Base-by-base conservation (phyloP, 208 protist species). In the Porcisia deanei region DNA sequence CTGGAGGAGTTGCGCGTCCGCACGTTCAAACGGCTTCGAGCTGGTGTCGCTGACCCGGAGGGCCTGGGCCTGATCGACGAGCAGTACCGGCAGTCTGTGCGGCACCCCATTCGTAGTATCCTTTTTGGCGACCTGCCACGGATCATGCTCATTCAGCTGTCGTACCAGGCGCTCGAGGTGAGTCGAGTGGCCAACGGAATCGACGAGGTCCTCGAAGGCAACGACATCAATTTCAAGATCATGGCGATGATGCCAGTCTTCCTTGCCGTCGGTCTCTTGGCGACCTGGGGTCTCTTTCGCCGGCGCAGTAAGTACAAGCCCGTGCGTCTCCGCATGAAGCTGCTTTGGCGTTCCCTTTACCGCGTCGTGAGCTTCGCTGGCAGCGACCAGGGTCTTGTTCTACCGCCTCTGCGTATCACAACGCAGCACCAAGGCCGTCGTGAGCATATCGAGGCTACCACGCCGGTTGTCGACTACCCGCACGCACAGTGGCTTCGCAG, bases 201-300 rank as follows among this genome's bases (percentile, higher is more conserved):
- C n/a, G 89, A 93, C 41, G 89, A 94, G 75, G 88, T 94, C 49
- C 83, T 96, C 53, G 88, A 90, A 58, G 85, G 86, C 71, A 96
- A 94, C 76, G 89, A 93, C 60, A 70, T 96, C 49, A 96, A 94
- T 61, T 94, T 94, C 72, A 88, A 91, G 74, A 72, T 96, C 18
- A 94, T 94, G 88, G 86, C 89, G 18, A 81, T 93, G 75, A 79
- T 91, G 65, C 91, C 89, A 5, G 75, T 94, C 7, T 76, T 94
- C 20, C 73, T 73, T 12, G 73, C 81, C 0, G 74, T 79, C 1
- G 69, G 80, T 1, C 53, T 86, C 34, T 45, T 83, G 4, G 55
- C 77, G 20, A 52, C 81, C 30, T 88, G 85, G 80, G 39, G 34
- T 8, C 73, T 83, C 22, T 64, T 81, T 47, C 81, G 82, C 12